phyloP scores from a whole-genome alignment of 805 yeast genomes.

The Grigorovia jiainica region DNA sequence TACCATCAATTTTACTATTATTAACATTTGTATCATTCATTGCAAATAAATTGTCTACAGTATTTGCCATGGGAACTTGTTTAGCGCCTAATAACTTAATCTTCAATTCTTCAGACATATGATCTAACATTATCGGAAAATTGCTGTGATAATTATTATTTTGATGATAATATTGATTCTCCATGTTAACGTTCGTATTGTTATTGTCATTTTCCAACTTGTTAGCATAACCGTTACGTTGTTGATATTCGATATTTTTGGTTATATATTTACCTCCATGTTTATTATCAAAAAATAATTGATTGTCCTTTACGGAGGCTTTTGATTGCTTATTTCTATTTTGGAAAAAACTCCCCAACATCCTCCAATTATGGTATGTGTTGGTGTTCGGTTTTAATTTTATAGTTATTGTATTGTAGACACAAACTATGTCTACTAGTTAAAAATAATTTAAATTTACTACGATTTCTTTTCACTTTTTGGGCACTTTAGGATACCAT shows the following conservation, averaged over 20 bases:
- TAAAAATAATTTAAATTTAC: no score
- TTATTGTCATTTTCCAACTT: no score
- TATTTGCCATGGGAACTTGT: conserved; percentile 8
- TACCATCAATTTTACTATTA: background rate
- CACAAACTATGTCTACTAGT: no score
- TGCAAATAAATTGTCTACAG: background rate
- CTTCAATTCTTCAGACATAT: conserved; percentile 22
- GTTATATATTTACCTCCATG: no score
- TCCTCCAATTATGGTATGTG: background rate
- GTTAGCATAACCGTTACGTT: no score
- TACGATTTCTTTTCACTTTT: no score
- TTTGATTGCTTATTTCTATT: background rate
- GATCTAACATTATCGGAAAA: conserved; percentile 16
- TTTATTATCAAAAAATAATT: background rate
- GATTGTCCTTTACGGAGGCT: background rate
- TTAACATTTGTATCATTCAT: background rate
- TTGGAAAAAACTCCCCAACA: background rate
- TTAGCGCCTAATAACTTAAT: conserved; percentile 22
- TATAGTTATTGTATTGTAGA: no score
- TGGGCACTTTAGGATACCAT: no score
- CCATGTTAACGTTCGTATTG: background rate
- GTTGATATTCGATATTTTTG: no score
- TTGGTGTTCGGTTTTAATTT: background rate
- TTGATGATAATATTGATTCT: background rate
- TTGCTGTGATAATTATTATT: background rate